Percentiles rank a stretch among this genome's conserved stretches.
phyloP scores from a whole-genome alignment of 2,329 filamentous ascomycete genomes.

The Colletotrichum euphorbiae region DNA sequence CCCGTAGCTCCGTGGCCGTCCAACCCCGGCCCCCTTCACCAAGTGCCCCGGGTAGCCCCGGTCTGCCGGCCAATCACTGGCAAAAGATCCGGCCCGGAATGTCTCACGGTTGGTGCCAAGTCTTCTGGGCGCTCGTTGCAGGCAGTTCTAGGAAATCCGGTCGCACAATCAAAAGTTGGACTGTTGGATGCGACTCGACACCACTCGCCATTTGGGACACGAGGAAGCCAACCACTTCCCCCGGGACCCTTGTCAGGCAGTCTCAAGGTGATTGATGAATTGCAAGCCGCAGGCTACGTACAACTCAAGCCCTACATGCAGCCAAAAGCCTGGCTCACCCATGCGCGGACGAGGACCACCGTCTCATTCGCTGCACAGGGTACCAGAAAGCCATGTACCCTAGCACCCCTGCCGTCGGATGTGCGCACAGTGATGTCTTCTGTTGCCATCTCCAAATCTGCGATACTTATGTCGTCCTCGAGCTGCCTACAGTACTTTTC shows the following conservation, averaged over 20 bases:
- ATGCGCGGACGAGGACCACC: not conserved
- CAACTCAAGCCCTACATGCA: constrained; percentile 13
- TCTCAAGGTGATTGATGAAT: constrained; percentile 4
- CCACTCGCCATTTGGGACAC: not conserved
- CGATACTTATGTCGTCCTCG: not conserved
- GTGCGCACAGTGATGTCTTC: constrained; percentile 33
- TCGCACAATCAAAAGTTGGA: constrained; percentile 18
- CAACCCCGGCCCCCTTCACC: not conserved
- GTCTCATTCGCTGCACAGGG: constrained; percentile 7
- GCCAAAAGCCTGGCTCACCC: not conserved
- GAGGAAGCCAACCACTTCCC: not conserved
- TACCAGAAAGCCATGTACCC: constrained; percentile 13
- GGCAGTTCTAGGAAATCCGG: constrained; percentile 24
- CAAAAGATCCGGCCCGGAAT: not conserved
- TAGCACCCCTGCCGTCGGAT: constrained; percentile 16
- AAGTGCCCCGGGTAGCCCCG: constrained; percentile 17
- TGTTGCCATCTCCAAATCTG: constrained; percentile 20
- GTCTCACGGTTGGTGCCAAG: constrained; percentile 25
- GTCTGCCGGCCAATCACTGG: constrained; percentile 24
- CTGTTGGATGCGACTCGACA: constrained; percentile 16
- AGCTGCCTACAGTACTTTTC: not conserved
- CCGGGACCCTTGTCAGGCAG: not conserved
- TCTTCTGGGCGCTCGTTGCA: constrained; percentile 28
- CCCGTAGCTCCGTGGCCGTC: constrained; percentile 8
- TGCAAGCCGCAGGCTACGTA: constrained; percentile 4